phyloP scores from a whole-genome alignment of 306 rosid species.

The Prunus fruticosa region DNA sequence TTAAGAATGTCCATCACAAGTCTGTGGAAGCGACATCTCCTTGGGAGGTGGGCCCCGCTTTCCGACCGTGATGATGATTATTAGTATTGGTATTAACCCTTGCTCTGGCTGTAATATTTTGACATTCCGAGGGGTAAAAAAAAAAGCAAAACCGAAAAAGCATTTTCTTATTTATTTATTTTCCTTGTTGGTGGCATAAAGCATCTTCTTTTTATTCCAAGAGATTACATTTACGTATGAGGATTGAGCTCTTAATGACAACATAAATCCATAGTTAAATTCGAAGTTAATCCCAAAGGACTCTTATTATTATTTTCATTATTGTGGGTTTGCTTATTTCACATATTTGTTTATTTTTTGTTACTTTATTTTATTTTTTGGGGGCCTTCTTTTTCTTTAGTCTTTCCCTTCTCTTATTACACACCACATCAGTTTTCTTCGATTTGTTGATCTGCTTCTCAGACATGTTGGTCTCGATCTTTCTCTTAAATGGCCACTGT shows the following conservation, averaged over 20 bases:
- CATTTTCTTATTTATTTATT: background rate
- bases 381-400: constrained; percentile 8
- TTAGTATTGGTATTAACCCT: constrained; percentile 10
- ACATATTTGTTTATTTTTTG: background rate
- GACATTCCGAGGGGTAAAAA: constrained; percentile 15
- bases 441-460: constrained; percentile 93
- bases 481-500: constrained; percentile 41
- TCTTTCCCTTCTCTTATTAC: constrained; percentile 64
- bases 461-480: constrained; percentile 63
- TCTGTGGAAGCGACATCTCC: constrained; percentile 38
- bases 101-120: constrained; percentile 1
- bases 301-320: background rate
- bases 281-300: background rate
- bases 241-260: constrained; percentile 7
- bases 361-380: background rate
- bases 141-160: background rate
- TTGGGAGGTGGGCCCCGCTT: constrained; percentile 28
- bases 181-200: background rate
- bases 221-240: constrained; percentile 29
- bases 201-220: constrained; percentile 22
- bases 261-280: background rate
- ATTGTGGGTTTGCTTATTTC: background rate
- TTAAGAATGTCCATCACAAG: constrained; percentile 43
- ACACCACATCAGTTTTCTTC: constrained; percentile 56
- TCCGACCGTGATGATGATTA: constrained; percentile 46